Conservation (phyloP, 352 stramenopile species). For the Phytopythium cucurbitacearum region DNA sequence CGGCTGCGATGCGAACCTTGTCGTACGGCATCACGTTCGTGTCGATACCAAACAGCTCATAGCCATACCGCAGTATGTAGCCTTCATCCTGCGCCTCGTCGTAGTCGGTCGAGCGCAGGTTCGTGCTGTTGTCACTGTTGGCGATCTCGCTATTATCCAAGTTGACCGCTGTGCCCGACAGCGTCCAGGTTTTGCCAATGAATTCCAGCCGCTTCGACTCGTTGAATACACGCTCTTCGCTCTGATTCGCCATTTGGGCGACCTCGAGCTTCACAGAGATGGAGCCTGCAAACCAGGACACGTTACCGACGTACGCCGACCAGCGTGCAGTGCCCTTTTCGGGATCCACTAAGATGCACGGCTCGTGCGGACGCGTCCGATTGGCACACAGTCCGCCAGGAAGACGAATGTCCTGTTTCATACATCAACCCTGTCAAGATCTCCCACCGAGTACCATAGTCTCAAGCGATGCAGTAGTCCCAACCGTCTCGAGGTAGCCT, state of each 20-base stretch:
- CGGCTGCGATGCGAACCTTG: slow-evolving; percentile 47
- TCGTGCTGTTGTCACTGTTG: background rate
- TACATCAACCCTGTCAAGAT: background rate
- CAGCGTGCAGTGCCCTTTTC: slow-evolving; percentile 43
- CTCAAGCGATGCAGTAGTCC: background rate
- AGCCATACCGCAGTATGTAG: slow-evolving; percentile 67
- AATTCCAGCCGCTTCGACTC: slow-evolving; percentile 23
- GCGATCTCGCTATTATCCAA: slow-evolving; percentile 1
- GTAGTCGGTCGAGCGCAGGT: slow-evolving; percentile 4
- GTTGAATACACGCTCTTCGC: slow-evolving; percentile 2
- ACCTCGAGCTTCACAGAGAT: slow-evolving; percentile 59
- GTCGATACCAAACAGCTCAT: slow-evolving; percentile 61
- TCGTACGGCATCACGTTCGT: slow-evolving; percentile 26
- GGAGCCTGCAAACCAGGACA: slow-evolving; percentile 59
- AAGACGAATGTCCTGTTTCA: slow-evolving; percentile 38
- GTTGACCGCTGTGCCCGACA: slow-evolving; percentile 11
- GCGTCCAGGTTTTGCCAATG: slow-evolving; percentile 20
- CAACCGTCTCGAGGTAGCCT: slow-evolving; percentile 64
- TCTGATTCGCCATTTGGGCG: slow-evolving; percentile 39
- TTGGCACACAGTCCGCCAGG: slow-evolving; percentile 49
- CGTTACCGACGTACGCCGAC: slow-evolving; percentile 66
- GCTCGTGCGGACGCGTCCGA: slow-evolving; percentile 12
- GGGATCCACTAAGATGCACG: slow-evolving; percentile 74
- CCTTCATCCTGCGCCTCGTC: slow-evolving; percentile 26
- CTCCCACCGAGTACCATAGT: too few relatives aligned